Conservation (phyloP, 805 yeast species). For the Priceomyces castillae region DNA sequence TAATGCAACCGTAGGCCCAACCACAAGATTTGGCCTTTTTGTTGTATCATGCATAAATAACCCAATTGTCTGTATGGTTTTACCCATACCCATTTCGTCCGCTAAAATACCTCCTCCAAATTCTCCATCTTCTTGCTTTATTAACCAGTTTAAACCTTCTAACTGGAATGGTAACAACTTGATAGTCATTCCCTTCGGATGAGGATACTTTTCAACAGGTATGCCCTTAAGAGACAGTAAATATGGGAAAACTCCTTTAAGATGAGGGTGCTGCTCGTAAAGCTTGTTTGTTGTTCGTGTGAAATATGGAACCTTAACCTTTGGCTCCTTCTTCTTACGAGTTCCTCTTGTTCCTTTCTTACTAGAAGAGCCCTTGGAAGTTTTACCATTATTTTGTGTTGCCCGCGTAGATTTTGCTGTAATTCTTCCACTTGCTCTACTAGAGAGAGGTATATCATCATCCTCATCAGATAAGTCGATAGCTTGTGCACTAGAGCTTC, state of each 20-base stretch:
- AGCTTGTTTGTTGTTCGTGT: conserved; percentile 67
- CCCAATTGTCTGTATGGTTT: conserved; percentile 94
- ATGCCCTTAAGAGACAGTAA: conserved; percentile 49
- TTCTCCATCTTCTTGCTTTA: conserved; percentile 72
- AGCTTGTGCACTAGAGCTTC: conserved; percentile 22
- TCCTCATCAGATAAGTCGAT: conserved; percentile 29
- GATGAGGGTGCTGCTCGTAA: conserved; percentile 74
- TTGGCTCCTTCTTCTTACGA: conserved; percentile 38
- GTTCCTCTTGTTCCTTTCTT: conserved; percentile 10
- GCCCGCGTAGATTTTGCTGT: conserved; percentile 14
- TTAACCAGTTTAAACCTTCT: conserved; percentile 91
- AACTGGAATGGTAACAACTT: conserved; percentile 82
- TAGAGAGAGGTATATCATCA: conserved; percentile 24
- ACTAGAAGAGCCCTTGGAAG: background rate
- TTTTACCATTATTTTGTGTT: conserved; percentile 3
- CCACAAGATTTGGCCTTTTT: conserved; percentile 78
- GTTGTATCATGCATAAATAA: conserved; percentile 67
- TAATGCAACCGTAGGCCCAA: conserved; percentile 97
- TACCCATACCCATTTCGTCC: conserved; percentile 99
- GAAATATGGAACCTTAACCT: conserved; percentile 63
- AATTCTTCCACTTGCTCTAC: background rate
- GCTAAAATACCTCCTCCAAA: conserved; percentile 92
- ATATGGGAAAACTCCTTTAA: conserved; percentile 67
- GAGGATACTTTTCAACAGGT: conserved; percentile 56
- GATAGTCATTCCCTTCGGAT: conserved; percentile 76